phyloP scores from a whole-genome alignment of 1,139 yeast species.

The Debaryomycetaceae sp. region DNA sequence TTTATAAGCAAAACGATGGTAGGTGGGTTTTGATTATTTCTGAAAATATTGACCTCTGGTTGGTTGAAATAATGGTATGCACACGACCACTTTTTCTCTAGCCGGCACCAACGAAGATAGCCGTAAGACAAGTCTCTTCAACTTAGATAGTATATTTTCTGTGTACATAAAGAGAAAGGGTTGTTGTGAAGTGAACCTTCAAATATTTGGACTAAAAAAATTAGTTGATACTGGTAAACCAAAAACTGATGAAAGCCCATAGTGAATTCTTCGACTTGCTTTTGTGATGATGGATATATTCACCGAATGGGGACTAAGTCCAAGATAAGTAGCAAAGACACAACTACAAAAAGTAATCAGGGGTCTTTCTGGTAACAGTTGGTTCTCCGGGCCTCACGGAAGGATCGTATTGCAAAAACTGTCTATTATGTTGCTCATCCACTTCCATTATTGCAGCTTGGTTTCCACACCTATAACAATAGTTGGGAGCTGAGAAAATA shows the following conservation, averaged over 20 bases:
- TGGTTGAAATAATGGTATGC: conserved; percentile 12
- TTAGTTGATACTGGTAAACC: background rate
- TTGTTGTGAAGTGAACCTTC: background rate
- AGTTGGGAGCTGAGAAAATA: conserved; percentile 97
- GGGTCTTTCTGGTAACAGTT: conserved; percentile 89
- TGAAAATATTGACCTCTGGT: conserved; percentile 15
- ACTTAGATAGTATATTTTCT: background rate
- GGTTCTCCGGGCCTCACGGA: conserved; percentile 96
- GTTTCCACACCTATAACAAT: conserved; percentile 96
- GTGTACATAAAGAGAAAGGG: background rate
- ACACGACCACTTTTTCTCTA: background rate
- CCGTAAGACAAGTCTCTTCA: background rate
- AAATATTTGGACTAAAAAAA: background rate
- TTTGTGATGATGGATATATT: no score
- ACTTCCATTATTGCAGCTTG: conserved; percentile 99
- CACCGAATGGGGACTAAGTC: background rate
- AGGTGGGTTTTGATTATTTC: background rate
- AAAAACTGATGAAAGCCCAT: conserved; percentile 1
- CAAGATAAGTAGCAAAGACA: conserved; percentile 2
- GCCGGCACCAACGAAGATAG: background rate
- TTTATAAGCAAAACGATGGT: background rate
- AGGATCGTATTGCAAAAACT: conserved; percentile 91
- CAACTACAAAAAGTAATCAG: conserved; percentile 78
- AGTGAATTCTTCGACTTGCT: background rate
- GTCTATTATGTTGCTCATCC: conserved; percentile 86